Evolutionary conservation across 2,329 filamentous ascomycete genomes (phyloP), one percentile per base, ranked within the genome.

Genomic region (Colletotrichum incanum): DNA sequence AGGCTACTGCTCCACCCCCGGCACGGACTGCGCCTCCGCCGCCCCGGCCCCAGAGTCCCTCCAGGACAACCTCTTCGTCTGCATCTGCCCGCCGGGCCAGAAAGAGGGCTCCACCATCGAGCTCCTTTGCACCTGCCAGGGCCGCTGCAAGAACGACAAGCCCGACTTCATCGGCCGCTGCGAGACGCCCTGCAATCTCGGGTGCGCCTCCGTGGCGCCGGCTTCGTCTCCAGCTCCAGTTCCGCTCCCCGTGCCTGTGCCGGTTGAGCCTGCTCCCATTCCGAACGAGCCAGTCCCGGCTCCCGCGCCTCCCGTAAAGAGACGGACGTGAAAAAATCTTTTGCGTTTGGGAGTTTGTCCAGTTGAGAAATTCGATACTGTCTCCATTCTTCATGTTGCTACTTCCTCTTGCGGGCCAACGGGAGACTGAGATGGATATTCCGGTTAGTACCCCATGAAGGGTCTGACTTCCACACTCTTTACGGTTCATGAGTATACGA

Each of bases 81-180:
- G 83, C 58, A 79, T 84, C 54, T 84, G 83, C 59, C 75, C 77
- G 39, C 67, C 75, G 1, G 77, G 80, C 8, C 79, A 82, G 66
- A 74, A 80, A 18, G 66, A 80, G 16, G 82, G 82, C 12, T 77
- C 78, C 34, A 67, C 78, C 67, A 73, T 84, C 49, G 79, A 84
- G 39, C 77, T 84, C n/a, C 65, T 84, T 12, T 83, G 82, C 67
- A 80, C 81, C 2, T 84, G 83, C 67, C 59, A 63, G 43, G 82
- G 83, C 64, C 79, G 77, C 65, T 84, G 83, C 69, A 76, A 84
- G 47, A 82, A 83, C 47, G 76, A 82, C 62, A 79, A 78, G 14
- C 83, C 83, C 0, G 83, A 84, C 64, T 84, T 78, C 56, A 77
- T 83, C 72, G 82, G 82, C 54, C 79, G 83, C 23, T 84, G 83